Conservation (phyloP, 306 rosid genomes). For the Corylus americana region DNA sequence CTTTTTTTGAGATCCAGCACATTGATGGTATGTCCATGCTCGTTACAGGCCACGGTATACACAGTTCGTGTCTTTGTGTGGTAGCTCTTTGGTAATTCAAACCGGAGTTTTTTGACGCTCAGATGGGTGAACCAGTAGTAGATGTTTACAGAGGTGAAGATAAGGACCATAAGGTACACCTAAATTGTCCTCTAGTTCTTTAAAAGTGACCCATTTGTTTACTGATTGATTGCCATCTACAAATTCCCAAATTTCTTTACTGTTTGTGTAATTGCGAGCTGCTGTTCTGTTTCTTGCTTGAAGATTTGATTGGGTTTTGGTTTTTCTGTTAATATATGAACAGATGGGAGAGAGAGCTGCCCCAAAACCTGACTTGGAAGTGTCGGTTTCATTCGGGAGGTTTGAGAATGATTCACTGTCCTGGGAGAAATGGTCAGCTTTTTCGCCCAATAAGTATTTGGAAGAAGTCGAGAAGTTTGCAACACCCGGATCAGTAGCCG, state of each 20-base stretch:
- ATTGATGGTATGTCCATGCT: constrained; percentile 32
- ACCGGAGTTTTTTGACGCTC: constrained; percentile 3
- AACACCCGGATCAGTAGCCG: constrained; percentile 94
- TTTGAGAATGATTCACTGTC: constrained; percentile 88
- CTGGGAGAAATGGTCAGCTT: constrained; percentile 98
- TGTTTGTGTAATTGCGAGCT: constrained; percentile 32
- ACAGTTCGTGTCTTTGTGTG: constrained; percentile 20
- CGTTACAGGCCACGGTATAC: constrained; percentile 23
- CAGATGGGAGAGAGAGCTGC: constrained; percentile 75
- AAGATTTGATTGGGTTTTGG: constrained; percentile 35
- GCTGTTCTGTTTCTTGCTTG: constrained; percentile 34
- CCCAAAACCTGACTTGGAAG: constrained; percentile 62
- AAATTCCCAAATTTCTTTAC: constrained; percentile 17
- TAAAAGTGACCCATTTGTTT: constrained; percentile 12
- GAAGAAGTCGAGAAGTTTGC: constrained; percentile 98
- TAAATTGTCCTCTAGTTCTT: constrained; percentile 32
- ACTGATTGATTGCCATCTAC: constrained; percentile 13
- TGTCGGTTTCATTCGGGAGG: constrained; percentile 90
- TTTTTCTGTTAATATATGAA: constrained; percentile 26
- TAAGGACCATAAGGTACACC: constrained; percentile 75
- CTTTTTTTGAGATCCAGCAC: constrained; percentile 50
- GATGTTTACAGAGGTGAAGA: constrained; percentile 46
- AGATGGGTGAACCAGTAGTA: constrained; percentile 59
- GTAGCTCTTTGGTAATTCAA: constrained; percentile 33
- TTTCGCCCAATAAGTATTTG: constrained; percentile 87